phyloP scores from a whole-genome alignment of 768 basidiomycete species.

The Dentipellis sp. region DNA sequence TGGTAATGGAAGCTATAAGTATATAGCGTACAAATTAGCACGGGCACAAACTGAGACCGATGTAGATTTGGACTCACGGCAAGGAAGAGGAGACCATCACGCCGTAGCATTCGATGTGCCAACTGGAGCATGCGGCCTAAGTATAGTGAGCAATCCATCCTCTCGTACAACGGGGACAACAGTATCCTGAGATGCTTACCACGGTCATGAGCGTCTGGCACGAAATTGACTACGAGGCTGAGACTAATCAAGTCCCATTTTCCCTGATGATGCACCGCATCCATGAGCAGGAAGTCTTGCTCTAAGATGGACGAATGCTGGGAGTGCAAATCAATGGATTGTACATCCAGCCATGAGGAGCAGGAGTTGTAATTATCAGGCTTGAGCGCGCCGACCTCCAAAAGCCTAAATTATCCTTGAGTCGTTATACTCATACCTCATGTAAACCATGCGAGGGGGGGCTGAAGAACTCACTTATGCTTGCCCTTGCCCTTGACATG shows the following conservation, averaged over 20 bases:
- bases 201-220: slow-evolving; percentile 64
- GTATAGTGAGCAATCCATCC: neutral
- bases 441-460: slow-evolving; percentile 1
- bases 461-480: slow-evolving; percentile 28
- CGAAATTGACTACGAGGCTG: slow-evolving; percentile 87
- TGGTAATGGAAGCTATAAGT: slow-evolving; percentile 66
- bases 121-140: slow-evolving; percentile 64
- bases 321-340: slow-evolving; percentile 78
- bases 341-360: slow-evolving; percentile 60
- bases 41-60: neutral
- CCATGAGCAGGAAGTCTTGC: slow-evolving; percentile 75
- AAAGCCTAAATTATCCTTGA: slow-evolving; percentile 37
- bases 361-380: slow-evolving; percentile 72
- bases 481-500: slow-evolving; percentile 15
- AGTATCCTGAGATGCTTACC: slow-evolving; percentile 33
- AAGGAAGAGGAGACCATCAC: slow-evolving; percentile 57
- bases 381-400: slow-evolving; percentile 84
- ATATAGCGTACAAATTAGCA: neutral
- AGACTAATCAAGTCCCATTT: slow-evolving; percentile 79
- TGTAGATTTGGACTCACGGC: slow-evolving; percentile 37
- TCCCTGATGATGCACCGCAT: slow-evolving; percentile 35
- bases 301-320: slow-evolving; percentile 75
- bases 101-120: slow-evolving; percentile 45
- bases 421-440: too few relatives aligned
- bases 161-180: neutral